phyloP scores from a whole-genome alignment of 257 asterid genomes.

The Solanum infundibuliforme region DNA sequence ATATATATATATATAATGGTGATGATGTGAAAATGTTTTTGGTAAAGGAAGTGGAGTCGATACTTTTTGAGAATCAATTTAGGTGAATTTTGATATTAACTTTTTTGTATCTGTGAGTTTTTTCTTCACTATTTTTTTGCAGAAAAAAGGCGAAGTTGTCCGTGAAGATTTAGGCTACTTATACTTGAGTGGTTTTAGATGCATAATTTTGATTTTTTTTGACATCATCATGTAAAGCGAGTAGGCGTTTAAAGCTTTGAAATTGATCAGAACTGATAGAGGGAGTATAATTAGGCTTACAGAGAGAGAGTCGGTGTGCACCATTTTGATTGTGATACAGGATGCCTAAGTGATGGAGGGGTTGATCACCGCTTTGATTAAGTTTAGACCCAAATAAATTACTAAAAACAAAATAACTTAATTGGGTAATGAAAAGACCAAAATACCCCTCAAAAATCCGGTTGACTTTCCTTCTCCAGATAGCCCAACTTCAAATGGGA shows the following conservation, averaged over 20 bases:
- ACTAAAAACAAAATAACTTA: no score
- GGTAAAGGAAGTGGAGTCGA: not conserved
- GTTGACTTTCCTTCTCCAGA: no score
- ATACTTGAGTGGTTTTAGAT: not conserved
- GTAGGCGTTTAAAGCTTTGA: not conserved
- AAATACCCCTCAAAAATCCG: no score
- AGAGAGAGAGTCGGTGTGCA: not conserved
- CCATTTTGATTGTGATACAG: not conserved
- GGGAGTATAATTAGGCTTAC: not conserved
- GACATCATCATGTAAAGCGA: not conserved
- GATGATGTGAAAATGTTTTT: not conserved
- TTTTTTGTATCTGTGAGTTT: not conserved
- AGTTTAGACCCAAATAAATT: no score
- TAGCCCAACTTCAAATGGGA: no score
- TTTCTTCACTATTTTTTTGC: not conserved
- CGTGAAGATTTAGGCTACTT: not conserved
- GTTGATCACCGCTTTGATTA: no score
- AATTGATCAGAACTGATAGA: not conserved
- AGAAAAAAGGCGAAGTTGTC: not conserved
- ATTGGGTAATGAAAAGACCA: no score
- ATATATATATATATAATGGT: not conserved
- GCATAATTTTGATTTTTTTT: not conserved
- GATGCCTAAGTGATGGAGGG: slow-evolving; percentile 1
- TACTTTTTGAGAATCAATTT: not conserved
- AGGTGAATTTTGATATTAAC: not conserved